These are phyloP conservation scores for Pythium apleroticum DNA, from an alignment of 352 stramenopile species.

Conservation along the genomic window DNA sequence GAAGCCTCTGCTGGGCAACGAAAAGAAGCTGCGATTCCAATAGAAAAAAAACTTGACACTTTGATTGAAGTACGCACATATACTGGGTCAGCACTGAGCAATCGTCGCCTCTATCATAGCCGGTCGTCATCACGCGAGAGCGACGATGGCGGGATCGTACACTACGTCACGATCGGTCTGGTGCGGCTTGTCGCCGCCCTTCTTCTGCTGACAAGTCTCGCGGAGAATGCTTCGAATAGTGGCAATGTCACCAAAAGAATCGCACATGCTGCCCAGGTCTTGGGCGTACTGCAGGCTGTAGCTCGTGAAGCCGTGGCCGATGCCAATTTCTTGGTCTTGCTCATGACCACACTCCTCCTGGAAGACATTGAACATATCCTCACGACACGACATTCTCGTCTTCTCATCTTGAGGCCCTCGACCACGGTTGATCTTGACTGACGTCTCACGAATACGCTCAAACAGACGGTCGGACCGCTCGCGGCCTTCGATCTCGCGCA, in stretches of 20 bases:
- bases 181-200: not conserved
- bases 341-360: slow-evolving; percentile 19
- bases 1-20: slow-evolving; percentile 48
- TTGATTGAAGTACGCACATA: not conserved
- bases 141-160: slow-evolving; percentile 7
- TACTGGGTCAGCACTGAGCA: not conserved
- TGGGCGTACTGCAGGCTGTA: slow-evolving; percentile 70
- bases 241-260: slow-evolving; percentile 15
- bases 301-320: slow-evolving; percentile 48
- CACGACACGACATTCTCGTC: slow-evolving; percentile 12
- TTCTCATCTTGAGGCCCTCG: not conserved
- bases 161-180: not conserved
- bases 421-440: slow-evolving; percentile 9
- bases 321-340: slow-evolving; percentile 17
- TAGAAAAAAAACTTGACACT: slow-evolving; percentile 12
- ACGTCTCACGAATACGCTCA: slow-evolving; percentile 33
- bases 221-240: slow-evolving; percentile 14
- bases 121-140: not conserved
- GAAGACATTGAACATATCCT: slow-evolving; percentile 21
- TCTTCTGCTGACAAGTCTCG: slow-evolving; percentile 7
- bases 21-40: slow-evolving; percentile 45
- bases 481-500: slow-evolving; percentile 39
- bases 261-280: slow-evolving; percentile 17
- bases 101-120: too few species aligned
- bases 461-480: slow-evolving; percentile 62